Percentiles rank a stretch among this genome's conserved stretches.
These are phyloP conservation scores for Pichia sorboxylosa DNA, from an alignment of 1,139 yeast species.

Conservation along the genomic window DNA sequence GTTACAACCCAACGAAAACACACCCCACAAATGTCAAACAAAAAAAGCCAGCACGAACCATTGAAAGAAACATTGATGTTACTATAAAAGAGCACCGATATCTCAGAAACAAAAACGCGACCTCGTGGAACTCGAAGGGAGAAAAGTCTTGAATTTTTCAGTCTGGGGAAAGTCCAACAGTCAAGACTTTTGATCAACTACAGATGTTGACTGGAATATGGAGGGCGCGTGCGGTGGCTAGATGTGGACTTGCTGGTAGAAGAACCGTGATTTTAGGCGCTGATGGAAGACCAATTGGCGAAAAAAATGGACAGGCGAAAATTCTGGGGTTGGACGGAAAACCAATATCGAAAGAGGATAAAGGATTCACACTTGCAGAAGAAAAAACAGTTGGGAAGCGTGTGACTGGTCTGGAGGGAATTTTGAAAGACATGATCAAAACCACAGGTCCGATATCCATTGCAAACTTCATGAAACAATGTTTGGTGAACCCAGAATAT, in stretches of 20 bases:
- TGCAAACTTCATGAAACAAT: constrained; percentile 71
- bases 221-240: too few relatives aligned
- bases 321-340: constrained; percentile 8
- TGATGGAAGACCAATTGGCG: constrained; percentile 7
- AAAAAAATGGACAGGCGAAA: background rate
- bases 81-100: too few relatives aligned
- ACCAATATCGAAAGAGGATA: constrained; percentile 3
- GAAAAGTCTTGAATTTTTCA: too few relatives aligned
- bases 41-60: too few relatives aligned
- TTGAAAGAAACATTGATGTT: too few relatives aligned
- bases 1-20: too few relatives aligned
- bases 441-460: constrained; percentile 70
- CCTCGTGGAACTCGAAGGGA: too few relatives aligned
- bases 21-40: too few relatives aligned
- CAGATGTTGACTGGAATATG: too few relatives aligned
- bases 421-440: constrained; percentile 44
- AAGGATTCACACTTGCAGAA: constrained; percentile 1
- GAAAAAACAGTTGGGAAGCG: constrained; percentile 5
- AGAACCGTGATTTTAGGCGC: constrained; percentile 6
- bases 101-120: too few relatives aligned
- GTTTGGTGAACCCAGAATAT: constrained; percentile 64
- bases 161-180: background rate
- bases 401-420: constrained; percentile 13
- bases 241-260: constrained; percentile 4
- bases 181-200: too few relatives aligned